Evolutionary conservation across 2,329 filamentous ascomycete genomes (phyloP).

Genomic region (Scedosporium aurantiacum): DNA sequence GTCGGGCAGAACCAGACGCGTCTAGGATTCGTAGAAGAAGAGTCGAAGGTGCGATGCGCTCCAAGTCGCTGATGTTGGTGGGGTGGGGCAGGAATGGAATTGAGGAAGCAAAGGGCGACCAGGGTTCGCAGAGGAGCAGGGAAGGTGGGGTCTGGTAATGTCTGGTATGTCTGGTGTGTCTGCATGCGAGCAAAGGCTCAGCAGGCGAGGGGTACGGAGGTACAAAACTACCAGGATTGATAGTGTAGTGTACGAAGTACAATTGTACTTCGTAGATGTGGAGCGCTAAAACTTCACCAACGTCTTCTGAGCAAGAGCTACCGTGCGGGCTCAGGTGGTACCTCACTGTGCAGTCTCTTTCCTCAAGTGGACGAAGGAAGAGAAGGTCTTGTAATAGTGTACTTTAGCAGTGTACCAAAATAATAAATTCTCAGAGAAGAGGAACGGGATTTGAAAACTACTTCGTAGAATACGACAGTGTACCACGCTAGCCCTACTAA

Average conservation of each 20-base stretch:
- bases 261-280: no score
- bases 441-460: not conserved
- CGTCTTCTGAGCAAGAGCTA: no score
- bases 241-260: no score
- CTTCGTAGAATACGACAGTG: not conserved
- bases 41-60: not conserved
- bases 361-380: no score
- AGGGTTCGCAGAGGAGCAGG: not conserved
- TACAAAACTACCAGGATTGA: not conserved
- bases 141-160: no score
- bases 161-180: not conserved
- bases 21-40: not conserved
- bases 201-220: not conserved
- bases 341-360: no score
- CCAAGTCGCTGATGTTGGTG: not conserved
- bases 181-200: not conserved
- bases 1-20: not conserved
- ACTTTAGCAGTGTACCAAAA: not conserved
- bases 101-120: not conserved
- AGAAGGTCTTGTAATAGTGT: no score
- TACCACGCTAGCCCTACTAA: not conserved
- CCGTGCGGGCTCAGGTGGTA: no score
- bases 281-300: no score
- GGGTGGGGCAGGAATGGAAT: not conserved
- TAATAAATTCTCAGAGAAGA: not conserved